Conservation (phyloP, 306 rosid species). For the Begonia loranthoides region DNA sequence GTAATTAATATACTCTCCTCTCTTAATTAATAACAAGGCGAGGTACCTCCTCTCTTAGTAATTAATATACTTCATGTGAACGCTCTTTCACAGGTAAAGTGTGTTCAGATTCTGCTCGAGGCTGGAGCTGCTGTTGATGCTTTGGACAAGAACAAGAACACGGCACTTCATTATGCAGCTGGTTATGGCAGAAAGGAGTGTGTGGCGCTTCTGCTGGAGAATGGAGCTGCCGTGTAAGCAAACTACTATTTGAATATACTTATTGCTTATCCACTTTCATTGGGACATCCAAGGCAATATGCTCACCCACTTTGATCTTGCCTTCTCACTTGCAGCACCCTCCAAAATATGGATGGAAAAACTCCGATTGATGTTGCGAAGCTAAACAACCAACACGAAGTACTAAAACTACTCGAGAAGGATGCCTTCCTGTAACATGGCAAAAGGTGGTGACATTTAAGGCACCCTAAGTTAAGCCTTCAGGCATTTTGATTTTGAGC, state of each 20-base stretch:
- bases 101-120: constrained; percentile 89
- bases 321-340: constrained; percentile 45
- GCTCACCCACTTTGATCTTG: too few relatives aligned
- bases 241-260: background rate
- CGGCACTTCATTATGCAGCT: constrained; percentile 95
- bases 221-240: constrained; percentile 95
- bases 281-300: too few relatives aligned
- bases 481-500: constrained; percentile 3
- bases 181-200: constrained; percentile 98
- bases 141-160: constrained; percentile 89
- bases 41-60: constrained; percentile 34
- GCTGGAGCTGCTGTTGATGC: constrained; percentile 96
- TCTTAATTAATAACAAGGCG: too few relatives aligned
- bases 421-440: constrained; percentile 71
- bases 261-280: background rate
- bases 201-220: constrained; percentile 81
- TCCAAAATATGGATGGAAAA: constrained; percentile 92
- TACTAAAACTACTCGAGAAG: constrained; percentile 90
- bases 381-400: constrained; percentile 82
- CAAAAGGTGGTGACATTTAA: constrained; percentile 1
- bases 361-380: constrained; percentile 96
- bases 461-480: constrained; percentile 1
- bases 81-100: constrained; percentile 55
- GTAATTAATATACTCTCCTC: too few relatives aligned
- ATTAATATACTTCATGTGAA: background rate